Percentiles rank a stretch among this genome's conserved stretches.
Conservation (phyloP, 1,139 yeast genomes). For the Suhomyces bolitotheri region DNA sequence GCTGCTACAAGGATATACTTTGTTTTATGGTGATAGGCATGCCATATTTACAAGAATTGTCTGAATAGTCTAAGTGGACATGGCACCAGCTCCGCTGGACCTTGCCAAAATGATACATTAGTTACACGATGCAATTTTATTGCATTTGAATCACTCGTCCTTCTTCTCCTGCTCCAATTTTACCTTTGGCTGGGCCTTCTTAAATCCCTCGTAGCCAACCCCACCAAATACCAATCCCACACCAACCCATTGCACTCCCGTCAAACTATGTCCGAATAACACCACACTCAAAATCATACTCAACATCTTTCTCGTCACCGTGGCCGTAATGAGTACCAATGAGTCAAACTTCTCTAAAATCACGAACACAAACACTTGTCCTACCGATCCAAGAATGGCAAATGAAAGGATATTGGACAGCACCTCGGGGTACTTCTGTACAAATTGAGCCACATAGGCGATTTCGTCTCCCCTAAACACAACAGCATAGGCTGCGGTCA, state of each 20-base stretch:
- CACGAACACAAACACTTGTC: constrained; percentile 87
- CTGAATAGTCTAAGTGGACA: too few species aligned
- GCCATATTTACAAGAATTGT: too few species aligned
- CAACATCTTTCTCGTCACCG: constrained; percentile 93
- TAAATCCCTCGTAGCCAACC: constrained; percentile 64
- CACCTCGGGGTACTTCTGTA: constrained; percentile 50
- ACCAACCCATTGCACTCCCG: constrained; percentile 71
- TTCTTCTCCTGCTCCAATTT: constrained; percentile 5
- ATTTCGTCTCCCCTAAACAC: constrained; percentile 50
- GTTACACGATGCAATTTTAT: too few species aligned
- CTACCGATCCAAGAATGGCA: constrained; percentile 81
- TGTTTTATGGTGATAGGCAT: too few species aligned
- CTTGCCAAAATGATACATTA: too few species aligned
- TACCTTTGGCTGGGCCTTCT: constrained; percentile 13
- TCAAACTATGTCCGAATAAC: constrained; percentile 75
- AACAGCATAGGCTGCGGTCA: constrained; percentile 43
- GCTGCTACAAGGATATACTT: too few species aligned
- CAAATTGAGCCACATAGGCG: constrained; percentile 47
- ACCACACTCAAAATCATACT: constrained; percentile 89
- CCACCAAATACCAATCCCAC: constrained; percentile 81
- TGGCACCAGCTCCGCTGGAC: too few species aligned
- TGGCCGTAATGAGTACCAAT: constrained; percentile 81
- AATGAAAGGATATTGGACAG: constrained; percentile 62
- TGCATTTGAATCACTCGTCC: too few species aligned
- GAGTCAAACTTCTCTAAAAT: constrained; percentile 86